Conservation (phyloP, 805 yeast genomes). For the Saccharomycopsis fibuligera region DNA sequence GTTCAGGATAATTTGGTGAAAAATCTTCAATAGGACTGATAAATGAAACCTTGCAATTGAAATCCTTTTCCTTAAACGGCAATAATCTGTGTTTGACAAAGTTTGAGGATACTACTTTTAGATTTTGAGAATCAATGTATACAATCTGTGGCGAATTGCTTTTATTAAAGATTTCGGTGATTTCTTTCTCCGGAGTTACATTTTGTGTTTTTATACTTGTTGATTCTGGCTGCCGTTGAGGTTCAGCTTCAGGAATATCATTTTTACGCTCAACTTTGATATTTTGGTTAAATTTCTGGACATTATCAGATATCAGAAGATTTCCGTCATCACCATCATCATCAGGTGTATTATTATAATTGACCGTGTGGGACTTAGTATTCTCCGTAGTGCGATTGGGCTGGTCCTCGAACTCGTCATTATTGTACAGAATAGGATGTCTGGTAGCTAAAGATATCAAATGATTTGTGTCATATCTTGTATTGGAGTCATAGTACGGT, state of each 20-base stretch:
- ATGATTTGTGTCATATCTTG: constrained; percentile 3
- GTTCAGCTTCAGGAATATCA: too few species aligned
- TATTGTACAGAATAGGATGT: too few species aligned
- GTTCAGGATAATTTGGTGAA: not conserved
- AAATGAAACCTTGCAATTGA: constrained; percentile 18
- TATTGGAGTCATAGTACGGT: not conserved
- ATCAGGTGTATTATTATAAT: not conserved
- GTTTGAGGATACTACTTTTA: not conserved
- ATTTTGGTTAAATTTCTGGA: not conserved
- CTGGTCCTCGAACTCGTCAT: too few species aligned
- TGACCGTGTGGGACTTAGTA: not conserved
- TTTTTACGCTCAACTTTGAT: not conserved
- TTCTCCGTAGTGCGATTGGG: not conserved
- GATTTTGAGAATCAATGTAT: constrained; percentile 13
- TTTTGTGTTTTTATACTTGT: too few species aligned
- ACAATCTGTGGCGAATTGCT: not conserved
- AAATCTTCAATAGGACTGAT: constrained; percentile 3
- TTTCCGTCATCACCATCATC: not conserved
- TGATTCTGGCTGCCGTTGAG: too few species aligned
- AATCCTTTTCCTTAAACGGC: constrained; percentile 18
- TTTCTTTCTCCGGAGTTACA: not conserved
- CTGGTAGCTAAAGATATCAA: constrained; percentile 6
- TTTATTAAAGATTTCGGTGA: constrained; percentile 2
- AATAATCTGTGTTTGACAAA: constrained; percentile 6
- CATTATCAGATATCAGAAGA: not conserved